Evolutionary conservation across 495 filamentous ascomycete species (phyloP).

Genomic region (Pyrenula massariospora): DNA sequence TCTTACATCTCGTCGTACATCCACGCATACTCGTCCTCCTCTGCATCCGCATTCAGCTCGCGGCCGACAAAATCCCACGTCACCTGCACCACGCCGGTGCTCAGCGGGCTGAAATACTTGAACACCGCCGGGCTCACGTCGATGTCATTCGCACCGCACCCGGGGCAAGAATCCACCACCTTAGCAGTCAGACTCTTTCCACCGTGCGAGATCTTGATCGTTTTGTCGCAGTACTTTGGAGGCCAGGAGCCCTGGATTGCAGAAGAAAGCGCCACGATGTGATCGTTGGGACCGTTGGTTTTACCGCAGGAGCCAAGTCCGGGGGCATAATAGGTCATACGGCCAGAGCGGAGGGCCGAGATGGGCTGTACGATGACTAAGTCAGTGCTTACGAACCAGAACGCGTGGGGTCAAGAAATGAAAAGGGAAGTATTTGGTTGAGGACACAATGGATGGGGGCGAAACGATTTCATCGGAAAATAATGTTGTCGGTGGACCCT

Average conservation of each 20-base stretch:
- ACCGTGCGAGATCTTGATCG: conserved; percentile 14
- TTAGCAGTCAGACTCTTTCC: conserved; percentile 8
- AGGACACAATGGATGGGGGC: no score
- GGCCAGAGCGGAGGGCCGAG: conserved; percentile 11
- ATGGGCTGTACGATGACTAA: background rate
- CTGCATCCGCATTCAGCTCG: background rate
- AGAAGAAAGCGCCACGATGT: conserved; percentile 23
- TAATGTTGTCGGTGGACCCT: no score
- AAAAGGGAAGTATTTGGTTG: background rate
- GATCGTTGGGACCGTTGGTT: conserved; percentile 7
- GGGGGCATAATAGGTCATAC: conserved; percentile 27
- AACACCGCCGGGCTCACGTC: conserved; percentile 12
- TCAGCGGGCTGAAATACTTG: background rate
- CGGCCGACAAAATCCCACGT: background rate
- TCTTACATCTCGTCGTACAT: no score
- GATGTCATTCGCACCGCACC: conserved; percentile 10
- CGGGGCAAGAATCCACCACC: conserved; percentile 19
- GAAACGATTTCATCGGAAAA: no score
- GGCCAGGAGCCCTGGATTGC: conserved; percentile 7
- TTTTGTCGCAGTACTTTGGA: conserved; percentile 12
- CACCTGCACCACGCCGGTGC: background rate
- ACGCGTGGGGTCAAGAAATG: background rate
- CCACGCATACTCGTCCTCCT: background rate
- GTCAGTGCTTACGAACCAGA: no score
- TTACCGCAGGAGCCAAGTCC: conserved; percentile 32